Percentiles rank a stretch among this genome's conserved stretches.
Evolutionary conservation across 495 filamentous ascomycete species (phyloP).

Genomic region (Aspergillus affinis): DNA sequence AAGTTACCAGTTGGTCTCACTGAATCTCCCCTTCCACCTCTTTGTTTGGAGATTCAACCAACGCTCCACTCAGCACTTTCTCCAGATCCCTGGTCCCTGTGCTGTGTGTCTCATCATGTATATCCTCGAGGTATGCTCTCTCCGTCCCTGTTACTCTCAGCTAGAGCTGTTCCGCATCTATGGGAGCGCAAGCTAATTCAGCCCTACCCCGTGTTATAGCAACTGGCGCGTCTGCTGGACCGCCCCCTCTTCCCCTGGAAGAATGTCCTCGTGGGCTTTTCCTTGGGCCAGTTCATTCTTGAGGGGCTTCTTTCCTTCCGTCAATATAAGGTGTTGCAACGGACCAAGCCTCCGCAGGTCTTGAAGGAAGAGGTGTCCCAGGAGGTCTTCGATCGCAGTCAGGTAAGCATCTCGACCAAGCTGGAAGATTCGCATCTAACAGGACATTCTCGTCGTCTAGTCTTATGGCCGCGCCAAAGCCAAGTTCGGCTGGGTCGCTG

Average conservation of each 20-base stretch:
- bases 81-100: conserved; percentile 26
- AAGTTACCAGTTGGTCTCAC: conserved; percentile 1
- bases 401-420: conserved; percentile 46
- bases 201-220: conserved; percentile 48
- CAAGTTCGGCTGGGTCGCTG: conserved; percentile 75
- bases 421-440: not conserved
- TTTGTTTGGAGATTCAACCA: conserved; percentile 5
- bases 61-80: conserved; percentile 33
- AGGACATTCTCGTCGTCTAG: conserved; percentile 33
- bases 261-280: conserved; percentile 90
- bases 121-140: conserved; percentile 42
- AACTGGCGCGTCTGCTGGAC: conserved; percentile 84
- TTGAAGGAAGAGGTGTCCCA: conserved; percentile 83
- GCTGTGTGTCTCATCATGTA: conserved; percentile 35
- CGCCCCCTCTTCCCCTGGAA: conserved; percentile 96
- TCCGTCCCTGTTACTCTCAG: not conserved
- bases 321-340: conserved; percentile 81
- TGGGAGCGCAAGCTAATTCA: conserved; percentile 7
- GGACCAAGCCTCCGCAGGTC: conserved; percentile 76
- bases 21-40: not conserved
- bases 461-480: conserved; percentile 95
- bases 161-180: not conserved
- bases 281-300: conserved; percentile 80
- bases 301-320: conserved; percentile 82
- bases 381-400: conserved; percentile 90